phyloP scores from a whole-genome alignment of 768 basidiomycete species.

The Coprinopsis strossmayeri region DNA sequence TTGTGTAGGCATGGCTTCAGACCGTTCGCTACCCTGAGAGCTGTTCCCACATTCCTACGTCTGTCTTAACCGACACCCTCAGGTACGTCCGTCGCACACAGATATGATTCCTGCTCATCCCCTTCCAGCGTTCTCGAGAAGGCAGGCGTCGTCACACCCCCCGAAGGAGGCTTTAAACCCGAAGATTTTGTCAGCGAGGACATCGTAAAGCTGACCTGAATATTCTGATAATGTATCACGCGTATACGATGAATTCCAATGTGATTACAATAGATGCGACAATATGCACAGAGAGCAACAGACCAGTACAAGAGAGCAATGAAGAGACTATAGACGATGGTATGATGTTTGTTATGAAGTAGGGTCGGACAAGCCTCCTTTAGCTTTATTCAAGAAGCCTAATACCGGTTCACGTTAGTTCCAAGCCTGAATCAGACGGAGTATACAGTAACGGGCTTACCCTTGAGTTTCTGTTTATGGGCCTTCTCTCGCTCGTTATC shows the following conservation, averaged over 20 bases:
- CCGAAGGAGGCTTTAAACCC: constrained; percentile 11
- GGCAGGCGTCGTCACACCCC: constrained; percentile 11
- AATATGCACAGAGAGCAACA: too few species aligned
- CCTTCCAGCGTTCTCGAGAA: constrained; percentile 10
- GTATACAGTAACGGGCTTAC: constrained; percentile 25
- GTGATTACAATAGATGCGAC: neutral
- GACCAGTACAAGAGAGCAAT: too few species aligned
- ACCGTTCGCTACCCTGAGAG: constrained; percentile 71
- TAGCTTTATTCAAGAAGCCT: constrained; percentile 49
- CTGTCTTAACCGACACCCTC: constrained; percentile 65
- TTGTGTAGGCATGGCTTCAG: constrained; percentile 66
- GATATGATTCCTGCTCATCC: too few species aligned
- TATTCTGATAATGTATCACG: neutral
- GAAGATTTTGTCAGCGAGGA: constrained; percentile 23
- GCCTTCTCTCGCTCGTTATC: constrained; percentile 64
- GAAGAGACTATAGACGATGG: too few species aligned
- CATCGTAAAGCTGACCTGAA: constrained; percentile 43
- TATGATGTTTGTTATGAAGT: neutral
- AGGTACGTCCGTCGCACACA: too few species aligned
- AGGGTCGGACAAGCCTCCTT: constrained; percentile 15
- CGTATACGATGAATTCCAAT: too few species aligned
- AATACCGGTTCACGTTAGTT: neutral
- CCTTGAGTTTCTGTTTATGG: constrained; percentile 70
- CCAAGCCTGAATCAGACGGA: neutral
- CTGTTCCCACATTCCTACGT: constrained; percentile 55